Base-by-base conservation (phyloP, 148 eudicot genomes). In the Arbutus unedo region DNA sequence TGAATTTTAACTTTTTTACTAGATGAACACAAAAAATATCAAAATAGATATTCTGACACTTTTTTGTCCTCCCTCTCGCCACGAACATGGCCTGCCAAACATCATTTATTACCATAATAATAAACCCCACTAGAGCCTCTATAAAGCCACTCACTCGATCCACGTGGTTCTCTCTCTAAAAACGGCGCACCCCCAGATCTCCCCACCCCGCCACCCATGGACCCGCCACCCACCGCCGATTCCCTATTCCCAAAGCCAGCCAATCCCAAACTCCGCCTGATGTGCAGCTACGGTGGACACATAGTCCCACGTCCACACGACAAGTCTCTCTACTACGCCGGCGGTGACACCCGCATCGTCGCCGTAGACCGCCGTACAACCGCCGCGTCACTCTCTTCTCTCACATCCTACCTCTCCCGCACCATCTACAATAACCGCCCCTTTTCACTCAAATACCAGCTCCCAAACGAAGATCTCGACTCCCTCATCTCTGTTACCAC, bases 311-410 rank as follows among this genome's bases (percentile, higher is more conserved):
- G 95, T n/a, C 97, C 98, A 0, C 83, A 88, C 86, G 85, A 85
- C 85, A 94, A 91, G 66, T 81, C 92, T 38, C 91, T 96, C 45
- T 88, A 81, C 85, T 96, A 96, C 88, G 85, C 88, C 85, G 95
- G 95, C 84, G 99, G 99, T 11, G 99, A 96, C 49, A 94, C 97
- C 73, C 98, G 98, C 53, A 89, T 96, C 79, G 86, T 94, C 59
- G 87, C 93, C 81, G 74, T 96, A 13, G 87, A 89, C 74, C 91
- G 92, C 66, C 88, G 79, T 51, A 76, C 85, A 78, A 87, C 90
- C 9, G 57, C 84, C 59, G 77, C 88, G 2, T 71, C 91, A 14
- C 75, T 91, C 84, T 25, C 94, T 18, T 14, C 89, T 4, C 85
- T 94, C 53, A 49, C 86, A 45, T n/a, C 86, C 31, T 91, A 86